phyloP scores from a whole-genome alignment of 2,329 filamentous ascomycete species.

The Arthrinium puccinioides region DNA sequence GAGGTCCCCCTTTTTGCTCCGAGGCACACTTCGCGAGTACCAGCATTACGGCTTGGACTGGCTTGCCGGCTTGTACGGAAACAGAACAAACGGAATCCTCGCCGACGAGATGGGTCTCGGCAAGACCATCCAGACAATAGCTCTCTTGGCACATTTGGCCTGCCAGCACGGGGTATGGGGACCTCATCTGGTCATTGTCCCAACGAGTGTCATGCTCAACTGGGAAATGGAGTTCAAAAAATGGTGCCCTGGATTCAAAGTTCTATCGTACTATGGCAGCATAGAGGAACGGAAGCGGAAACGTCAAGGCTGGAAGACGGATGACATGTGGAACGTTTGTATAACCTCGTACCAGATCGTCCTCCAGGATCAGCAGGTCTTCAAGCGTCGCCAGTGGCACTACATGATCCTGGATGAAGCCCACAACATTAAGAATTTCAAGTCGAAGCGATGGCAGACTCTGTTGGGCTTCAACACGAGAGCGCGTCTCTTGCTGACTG shows the following conservation, averaged over 20 bases:
- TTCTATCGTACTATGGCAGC: conserved; percentile 91
- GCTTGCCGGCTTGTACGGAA: conserved; percentile 87
- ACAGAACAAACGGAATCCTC: conserved; percentile 89
- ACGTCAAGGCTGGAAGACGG: conserved; percentile 85
- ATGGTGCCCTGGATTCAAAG: conserved; percentile 96
- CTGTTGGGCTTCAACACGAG: conserved; percentile 89
- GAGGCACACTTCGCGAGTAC: conserved; percentile 88
- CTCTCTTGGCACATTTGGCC: conserved; percentile 84
- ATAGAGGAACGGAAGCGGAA: conserved; percentile 89
- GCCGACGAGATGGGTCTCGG: conserved; percentile 98
- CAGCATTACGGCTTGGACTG: conserved; percentile 97
- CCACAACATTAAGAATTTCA: conserved; percentile 99
- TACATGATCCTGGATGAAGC: conserved; percentile 98
- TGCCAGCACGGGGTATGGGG: conserved; percentile 91
- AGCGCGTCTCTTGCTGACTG: conserved; percentile 79
- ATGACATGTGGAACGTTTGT: conserved; percentile 92
- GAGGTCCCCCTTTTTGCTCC: conserved; percentile 74
- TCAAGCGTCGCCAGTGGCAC: conserved; percentile 89
- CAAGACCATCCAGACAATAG: conserved; percentile 97
- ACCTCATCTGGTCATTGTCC: conserved; percentile 90
- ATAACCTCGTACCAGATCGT: conserved; percentile 98
- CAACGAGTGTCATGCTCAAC: conserved; percentile 96
- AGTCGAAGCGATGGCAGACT: conserved; percentile 93
- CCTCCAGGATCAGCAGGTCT: conserved; percentile 85
- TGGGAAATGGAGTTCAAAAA: conserved; percentile 99